Conservation (phyloP, 345 rosid species). For the Citrus australasica region DNA sequence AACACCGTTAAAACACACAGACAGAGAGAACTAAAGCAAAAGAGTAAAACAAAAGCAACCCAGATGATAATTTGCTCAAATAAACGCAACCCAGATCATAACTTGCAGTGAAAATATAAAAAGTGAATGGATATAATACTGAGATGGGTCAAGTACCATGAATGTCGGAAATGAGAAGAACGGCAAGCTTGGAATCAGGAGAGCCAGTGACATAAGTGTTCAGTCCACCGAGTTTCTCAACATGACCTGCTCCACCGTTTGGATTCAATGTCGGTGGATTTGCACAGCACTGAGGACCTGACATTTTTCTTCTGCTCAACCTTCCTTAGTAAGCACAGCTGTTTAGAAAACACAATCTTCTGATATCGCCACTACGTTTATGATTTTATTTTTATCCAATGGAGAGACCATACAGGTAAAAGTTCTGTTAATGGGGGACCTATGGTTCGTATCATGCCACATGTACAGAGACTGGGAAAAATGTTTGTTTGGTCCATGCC, state of each 20-base stretch:
- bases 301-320: conserved; percentile 13
- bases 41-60: background rate
- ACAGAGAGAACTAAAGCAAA: background rate
- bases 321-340: background rate
- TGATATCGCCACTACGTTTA: background rate
- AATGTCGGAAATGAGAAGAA: conserved; percentile 42
- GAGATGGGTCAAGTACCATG: conserved; percentile 35
- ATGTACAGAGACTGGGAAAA: too few species aligned
- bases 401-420: background rate
- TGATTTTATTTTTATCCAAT: background rate
- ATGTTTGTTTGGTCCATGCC: too few species aligned
- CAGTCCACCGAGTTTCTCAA: conserved; percentile 36
- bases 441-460: too few species aligned
- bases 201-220: conserved; percentile 33
- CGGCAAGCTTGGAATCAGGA: conserved; percentile 26
- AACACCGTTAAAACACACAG: background rate
- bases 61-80: background rate
- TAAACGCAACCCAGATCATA: background rate
- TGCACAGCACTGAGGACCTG: conserved; percentile 44
- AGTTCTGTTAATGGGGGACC: background rate
- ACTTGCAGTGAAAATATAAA: background rate
- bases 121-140: background rate
- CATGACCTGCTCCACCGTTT: conserved; percentile 26
- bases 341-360: background rate
- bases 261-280: conserved; percentile 39